These are phyloP conservation scores for Auricularia auricula-judae DNA, from an alignment of 768 basidiomycete genomes.

Conservation along the genomic window DNA sequence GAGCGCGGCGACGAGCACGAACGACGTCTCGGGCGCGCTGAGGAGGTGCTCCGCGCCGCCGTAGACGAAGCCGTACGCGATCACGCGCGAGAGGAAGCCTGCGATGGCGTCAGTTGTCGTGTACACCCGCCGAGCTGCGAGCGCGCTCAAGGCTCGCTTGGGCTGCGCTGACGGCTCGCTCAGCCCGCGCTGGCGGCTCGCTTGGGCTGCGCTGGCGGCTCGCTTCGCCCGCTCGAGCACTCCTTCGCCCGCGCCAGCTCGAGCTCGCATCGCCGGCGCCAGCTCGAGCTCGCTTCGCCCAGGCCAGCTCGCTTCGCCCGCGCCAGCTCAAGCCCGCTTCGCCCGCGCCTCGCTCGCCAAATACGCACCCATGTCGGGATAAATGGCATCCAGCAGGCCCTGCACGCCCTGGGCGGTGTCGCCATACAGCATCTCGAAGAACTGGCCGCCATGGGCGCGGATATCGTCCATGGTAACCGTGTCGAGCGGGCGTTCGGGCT, in stretches of 20 bases:
- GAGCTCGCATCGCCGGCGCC: neutral
- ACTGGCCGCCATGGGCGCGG: conserved; percentile 27
- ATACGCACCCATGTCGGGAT: conserved; percentile 55
- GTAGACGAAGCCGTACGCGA: conserved; percentile 50
- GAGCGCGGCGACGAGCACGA: conserved; percentile 47
- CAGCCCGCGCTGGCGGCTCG: no score
- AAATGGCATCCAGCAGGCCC: conserved; percentile 35
- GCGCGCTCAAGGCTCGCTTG: neutral
- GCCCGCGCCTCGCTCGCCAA: neutral
- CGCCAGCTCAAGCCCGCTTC: no score
- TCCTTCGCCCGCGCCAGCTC: neutral
- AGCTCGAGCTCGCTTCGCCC: no score
- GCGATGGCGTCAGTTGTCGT: neutral
- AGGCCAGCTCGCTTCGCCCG: no score
- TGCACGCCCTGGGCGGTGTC: conserved; percentile 40
- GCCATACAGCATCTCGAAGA: conserved; percentile 44
- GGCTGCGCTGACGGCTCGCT: neutral
- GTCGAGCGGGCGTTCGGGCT: conserved; percentile 28
- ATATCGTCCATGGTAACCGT: conserved; percentile 33
- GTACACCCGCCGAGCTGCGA: neutral
- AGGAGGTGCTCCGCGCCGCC: conserved; percentile 32
- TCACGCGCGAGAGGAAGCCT: conserved; percentile 29
- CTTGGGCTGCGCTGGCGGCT: neutral
- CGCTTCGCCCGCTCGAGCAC: neutral
- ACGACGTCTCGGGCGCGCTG: conserved; percentile 45